Evolutionary conservation across 2,329 filamentous ascomycete genomes (phyloP), one percentile per base, ranked within the genome.

Genomic region (Parascedosporium putredinis): DNA sequence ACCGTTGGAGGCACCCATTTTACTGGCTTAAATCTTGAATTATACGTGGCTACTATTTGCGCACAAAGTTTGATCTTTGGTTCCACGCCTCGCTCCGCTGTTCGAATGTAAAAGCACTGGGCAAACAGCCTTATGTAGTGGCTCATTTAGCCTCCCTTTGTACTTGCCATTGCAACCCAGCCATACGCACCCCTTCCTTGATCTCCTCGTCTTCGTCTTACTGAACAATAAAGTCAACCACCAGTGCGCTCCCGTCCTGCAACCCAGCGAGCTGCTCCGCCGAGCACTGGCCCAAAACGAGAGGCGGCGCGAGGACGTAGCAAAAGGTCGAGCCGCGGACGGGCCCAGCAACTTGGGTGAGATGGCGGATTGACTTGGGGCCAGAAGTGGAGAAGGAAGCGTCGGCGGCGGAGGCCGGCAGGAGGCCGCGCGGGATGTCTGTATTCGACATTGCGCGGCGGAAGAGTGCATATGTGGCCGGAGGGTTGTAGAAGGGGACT

Each of bases 401-500:
- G 59, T 54, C 55, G 52, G 47, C 58, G 53, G 56, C 55, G 56
- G 59, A 60, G 53, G 49, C 55, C 40, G 81, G 67, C 2, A 64
- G 55, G 42, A 72, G 71, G 31, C 83, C 80, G 1, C 73, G 75
- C 1, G 78, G 70, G 27, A 83, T 63, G 44, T 79, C 73, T 52
- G 69, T 72, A 9, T 75, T 75, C 47, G 67, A 66, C 54, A 84
- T 66, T 42, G 80, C 77, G 27, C 82, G 74, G 22, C 76, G 73
- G 57, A 84, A 84, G 38, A 83, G 65, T 53, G 75, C 71, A 50
- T 82, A 71, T 2, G 77, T 67, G 3, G 78, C 78, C 57, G 76
- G 67, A 9, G 79, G 79, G 63, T 83, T 79, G 59, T 79, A 79
- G 49, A 72, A 76, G 0, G 79, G 73, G 1, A 81, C 74, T 48